Evolutionary conservation across 1,284 basidiomycete genomes (phyloP).

Genomic region (Leccinum pachyderme): DNA sequence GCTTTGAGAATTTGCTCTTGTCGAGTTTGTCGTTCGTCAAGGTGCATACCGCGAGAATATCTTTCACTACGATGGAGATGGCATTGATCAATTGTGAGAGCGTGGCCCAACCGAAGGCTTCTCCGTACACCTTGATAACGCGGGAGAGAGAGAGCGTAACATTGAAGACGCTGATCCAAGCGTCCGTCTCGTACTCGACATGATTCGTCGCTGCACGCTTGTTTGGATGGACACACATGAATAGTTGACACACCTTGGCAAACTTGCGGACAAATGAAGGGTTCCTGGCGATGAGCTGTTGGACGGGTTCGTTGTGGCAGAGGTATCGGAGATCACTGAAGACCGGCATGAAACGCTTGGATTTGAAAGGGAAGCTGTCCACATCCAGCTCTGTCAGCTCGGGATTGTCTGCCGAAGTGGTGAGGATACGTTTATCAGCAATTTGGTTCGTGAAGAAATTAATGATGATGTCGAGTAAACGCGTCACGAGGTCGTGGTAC

Average conservation of each 20-base stretch:
- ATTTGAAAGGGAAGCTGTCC: conserved; percentile 84
- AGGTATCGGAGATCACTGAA: conserved; percentile 83
- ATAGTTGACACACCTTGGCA: conserved; percentile 73
- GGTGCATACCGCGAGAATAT: conserved; percentile 74
- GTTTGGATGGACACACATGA: conserved; percentile 90
- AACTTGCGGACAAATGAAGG: conserved; percentile 52
- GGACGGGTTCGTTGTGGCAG: conserved; percentile 75
- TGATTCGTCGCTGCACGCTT: conserved; percentile 79
- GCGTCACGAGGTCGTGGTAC: conserved; percentile 72
- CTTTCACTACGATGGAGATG: conserved; percentile 67
- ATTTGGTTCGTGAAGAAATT: conserved; percentile 90
- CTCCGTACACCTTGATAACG: conserved; percentile 85
- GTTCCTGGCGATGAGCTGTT: conserved; percentile 69
- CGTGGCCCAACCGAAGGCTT: conserved; percentile 64
- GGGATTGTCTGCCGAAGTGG: conserved; percentile 35
- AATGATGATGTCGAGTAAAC: conserved; percentile 78
- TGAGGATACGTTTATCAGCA: conserved; percentile 59
- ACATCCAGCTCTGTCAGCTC: conserved; percentile 57
- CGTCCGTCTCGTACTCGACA: conserved; percentile 92
- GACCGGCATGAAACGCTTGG: conserved; percentile 90
- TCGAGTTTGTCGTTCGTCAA: conserved; percentile 65
- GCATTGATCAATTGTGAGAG: conserved; percentile 64
- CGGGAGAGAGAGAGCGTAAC: conserved; percentile 86
- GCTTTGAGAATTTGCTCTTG: conserved; percentile 57
- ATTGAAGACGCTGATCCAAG: conserved; percentile 93